Conservation (phyloP, 2,329 filamentous ascomycete species). For the Pseudonectria buxi region DNA sequence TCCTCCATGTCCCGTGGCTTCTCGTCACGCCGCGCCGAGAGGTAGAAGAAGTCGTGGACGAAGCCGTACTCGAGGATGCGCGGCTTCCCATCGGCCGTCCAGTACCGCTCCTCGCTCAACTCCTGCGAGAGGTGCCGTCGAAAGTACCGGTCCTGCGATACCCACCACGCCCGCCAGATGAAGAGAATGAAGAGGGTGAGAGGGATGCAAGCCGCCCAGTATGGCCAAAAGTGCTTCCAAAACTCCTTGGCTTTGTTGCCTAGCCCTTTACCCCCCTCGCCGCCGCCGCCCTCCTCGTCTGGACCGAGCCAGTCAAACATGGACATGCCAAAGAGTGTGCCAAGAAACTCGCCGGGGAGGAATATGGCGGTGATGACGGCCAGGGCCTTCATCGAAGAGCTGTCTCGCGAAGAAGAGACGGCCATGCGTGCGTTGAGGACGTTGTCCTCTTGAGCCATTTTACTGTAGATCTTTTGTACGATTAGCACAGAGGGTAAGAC, state of each 20-base stretch:
- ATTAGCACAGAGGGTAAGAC: constrained; percentile 3
- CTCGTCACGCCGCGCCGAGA: constrained; percentile 30
- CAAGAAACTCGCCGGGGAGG: constrained; percentile 40
- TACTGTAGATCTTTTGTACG: constrained; percentile 35
- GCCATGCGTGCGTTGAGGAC: constrained; percentile 37
- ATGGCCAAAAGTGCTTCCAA: constrained; percentile 38
- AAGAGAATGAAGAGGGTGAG: constrained; percentile 36
- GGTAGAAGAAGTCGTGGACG: constrained; percentile 37
- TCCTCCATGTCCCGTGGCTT: constrained; percentile 11
- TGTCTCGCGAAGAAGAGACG: constrained; percentile 34
- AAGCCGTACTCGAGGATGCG: constrained; percentile 36
- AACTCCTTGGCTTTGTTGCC: constrained; percentile 19
- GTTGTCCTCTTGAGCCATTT: constrained; percentile 44
- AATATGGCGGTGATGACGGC: constrained; percentile 43
- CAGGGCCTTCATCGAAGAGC: constrained; percentile 41
- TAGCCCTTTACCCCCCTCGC: neutral
- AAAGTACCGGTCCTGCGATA: constrained; percentile 40
- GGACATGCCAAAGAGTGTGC: constrained; percentile 39
- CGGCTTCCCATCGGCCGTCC: constrained; percentile 38
- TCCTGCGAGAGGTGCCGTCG: constrained; percentile 38
- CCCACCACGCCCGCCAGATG: constrained; percentile 41
- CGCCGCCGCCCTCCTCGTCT: constrained; percentile 22
- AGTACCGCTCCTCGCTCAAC: constrained; percentile 42
- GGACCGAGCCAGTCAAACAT: constrained; percentile 41
- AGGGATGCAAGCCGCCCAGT: constrained; percentile 39